Base-by-base conservation (phyloP, 192 early-diverging fungal species). In the Kickxella alabastrina region DNA sequence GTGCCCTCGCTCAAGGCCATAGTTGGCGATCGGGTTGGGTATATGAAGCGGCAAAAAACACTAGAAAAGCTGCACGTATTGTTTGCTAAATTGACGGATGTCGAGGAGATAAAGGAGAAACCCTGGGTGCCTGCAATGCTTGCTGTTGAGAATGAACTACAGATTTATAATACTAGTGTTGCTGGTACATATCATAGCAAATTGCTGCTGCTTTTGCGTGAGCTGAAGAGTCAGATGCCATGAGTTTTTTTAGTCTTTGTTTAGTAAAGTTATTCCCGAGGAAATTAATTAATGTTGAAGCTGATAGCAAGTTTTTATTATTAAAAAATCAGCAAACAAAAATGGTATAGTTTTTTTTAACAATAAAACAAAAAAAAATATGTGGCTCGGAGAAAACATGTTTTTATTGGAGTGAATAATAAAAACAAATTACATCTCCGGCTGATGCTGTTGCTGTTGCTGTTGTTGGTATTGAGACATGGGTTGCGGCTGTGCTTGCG, bases 101-200 rank as follows among this genome's bases (percentile, higher is more conserved):
- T 18, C 28, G 39, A 14, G 19, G 36, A 19, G 21, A 2, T 42
- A 4, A 26, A 18, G 10, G 38, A 29, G 6, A 49, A 34, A n/a
- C 57, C 52, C 6, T 59, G 54, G 34, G 23, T 26, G 40, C 37
- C 68, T 3, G 68, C 56, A 6, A 54, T 37, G 28, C 56, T 57
- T 21, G 57, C 68, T 10, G 49, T 72, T 6, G 40, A 35, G 25
- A 25, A 40, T 13, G 68, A 65, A 28, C 40, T 29, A 21, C 24
- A 27, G 5, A 28, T 65, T 5, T 72, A 72, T 22, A 12, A 23
- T 1, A n/a, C 22, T 9, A 60, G 62, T 6, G 68, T 52, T 19
- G 45, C 54, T 0, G 62, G 68, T 28, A 53, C 68, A 15, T 72
- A 72, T 32, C 57, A 64, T 14, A 57, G 48, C 24, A 61, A 65